Evolutionary conservation across 2,329 filamentous ascomycete species (phyloP), one percentile per base, ranked within the genome.

Genomic region (Aspergillus candidus): DNA sequence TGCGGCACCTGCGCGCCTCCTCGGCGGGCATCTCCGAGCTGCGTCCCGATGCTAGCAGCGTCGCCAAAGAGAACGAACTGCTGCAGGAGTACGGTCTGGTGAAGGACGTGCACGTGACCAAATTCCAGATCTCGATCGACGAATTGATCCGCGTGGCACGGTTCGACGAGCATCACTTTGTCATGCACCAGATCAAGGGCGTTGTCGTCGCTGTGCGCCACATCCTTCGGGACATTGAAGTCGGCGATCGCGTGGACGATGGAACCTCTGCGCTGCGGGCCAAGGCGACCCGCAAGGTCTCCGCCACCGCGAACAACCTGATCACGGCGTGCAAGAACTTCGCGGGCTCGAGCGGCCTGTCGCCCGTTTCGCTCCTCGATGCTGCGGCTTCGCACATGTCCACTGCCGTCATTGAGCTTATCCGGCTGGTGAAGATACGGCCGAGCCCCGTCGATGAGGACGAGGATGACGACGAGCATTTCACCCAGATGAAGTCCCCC

Each of bases 291-390:
- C 78, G 80, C 39, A 84, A 84, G 46, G 85, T 97, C 3, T 94
- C 89, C n/a, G 84, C 85, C 2, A 94, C 91, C 1, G 90, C 93
- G 38, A 97, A 97, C 73, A 93, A 91, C 60, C 75, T 98, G 46
- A 96, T 97, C 58, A 97, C 91, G 2, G 88, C 91, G 1, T 85
- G 88, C 30, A 95, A 94, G 71, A 95, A 95, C 61, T 95, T 93
- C 65, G 84, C 86, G 30, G 78, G 80, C 10, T 83, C 88, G 1
- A 82, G 80, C 14, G 93, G 93, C 27, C 78, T 98, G 29, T 91
- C 88, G 1, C 93, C 93, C 0, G 84, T 98, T n/a, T 94, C 88
- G 5, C 71, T 98, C 3, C 74, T 98, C 15, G 93, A 98, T 65
- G 93, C 91, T 3, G 91, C 93, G 2, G 89, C 91, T 6, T 93